Conservation (phyloP, 805 yeast genomes). For the Wickerhamomyces bovis region DNA sequence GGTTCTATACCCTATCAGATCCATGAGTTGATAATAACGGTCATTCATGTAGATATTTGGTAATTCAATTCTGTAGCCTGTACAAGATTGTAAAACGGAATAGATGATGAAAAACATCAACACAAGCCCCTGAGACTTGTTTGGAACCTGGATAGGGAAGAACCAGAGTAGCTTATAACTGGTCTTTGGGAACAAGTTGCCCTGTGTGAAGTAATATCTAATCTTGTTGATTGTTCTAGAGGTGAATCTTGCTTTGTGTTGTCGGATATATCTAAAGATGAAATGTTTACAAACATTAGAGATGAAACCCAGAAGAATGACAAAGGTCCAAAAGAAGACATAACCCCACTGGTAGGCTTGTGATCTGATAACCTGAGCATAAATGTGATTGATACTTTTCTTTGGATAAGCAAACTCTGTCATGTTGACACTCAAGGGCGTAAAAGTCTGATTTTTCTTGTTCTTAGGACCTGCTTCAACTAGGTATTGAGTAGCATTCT, state of each 20-base stretch:
- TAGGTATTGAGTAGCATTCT: constrained; percentile 31
- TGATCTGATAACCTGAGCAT: constrained; percentile 31
- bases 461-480: constrained; percentile 26
- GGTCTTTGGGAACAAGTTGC: constrained; percentile 25
- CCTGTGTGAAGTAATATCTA: constrained; percentile 22
- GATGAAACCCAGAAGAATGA: constrained; percentile 28
- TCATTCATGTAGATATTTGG: constrained; percentile 36
- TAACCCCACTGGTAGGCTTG: constrained; percentile 43
- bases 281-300: constrained; percentile 23
- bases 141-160: constrained; percentile 28
- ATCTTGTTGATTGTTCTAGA: constrained; percentile 12
- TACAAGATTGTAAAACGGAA: constrained; percentile 27
- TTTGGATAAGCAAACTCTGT: constrained; percentile 29
- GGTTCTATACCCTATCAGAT: constrained; percentile 46
- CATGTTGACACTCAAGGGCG: constrained; percentile 29
- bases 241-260: constrained; percentile 13
- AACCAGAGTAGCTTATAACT: constrained; percentile 14
- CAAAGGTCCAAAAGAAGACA: constrained; percentile 34
- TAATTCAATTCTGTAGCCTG: constrained; percentile 29
- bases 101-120: constrained; percentile 27
- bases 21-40: constrained; percentile 23
- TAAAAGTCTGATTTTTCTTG: constrained; percentile 17
- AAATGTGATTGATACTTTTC: constrained; percentile 30
- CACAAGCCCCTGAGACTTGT: constrained; percentile 26
- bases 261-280: constrained; percentile 22